A percentile compares a stretch with the other conserved stretches of the same genome.
phyloP scores from a whole-genome alignment of 495 filamentous ascomycete species.

The Penicillium manginii region DNA sequence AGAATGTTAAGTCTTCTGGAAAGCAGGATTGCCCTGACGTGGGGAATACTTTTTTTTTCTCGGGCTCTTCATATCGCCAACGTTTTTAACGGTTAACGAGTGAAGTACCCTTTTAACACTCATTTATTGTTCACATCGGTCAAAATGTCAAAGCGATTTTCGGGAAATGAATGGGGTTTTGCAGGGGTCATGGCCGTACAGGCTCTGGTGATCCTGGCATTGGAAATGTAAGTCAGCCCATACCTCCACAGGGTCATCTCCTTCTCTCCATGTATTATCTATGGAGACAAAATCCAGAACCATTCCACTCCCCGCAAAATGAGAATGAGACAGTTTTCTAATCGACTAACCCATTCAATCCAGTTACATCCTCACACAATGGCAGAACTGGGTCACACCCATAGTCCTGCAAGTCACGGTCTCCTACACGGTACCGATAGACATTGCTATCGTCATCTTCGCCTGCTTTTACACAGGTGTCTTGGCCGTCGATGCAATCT shows the following conservation, averaged over 20 bases:
- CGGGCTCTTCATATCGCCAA: background rate
- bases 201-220: constrained; percentile 13
- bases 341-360: background rate
- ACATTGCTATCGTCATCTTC: constrained; percentile 25
- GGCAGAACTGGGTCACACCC: constrained; percentile 24
- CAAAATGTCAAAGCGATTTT: background rate
- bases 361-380: constrained; percentile 25
- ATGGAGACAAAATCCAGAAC: background rate
- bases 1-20: background rate
- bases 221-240: constrained; percentile 16
- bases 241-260: too few relatives aligned
- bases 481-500: constrained; percentile 24
- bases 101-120: background rate
- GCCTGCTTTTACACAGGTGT: constrained; percentile 20
- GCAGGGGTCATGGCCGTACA: constrained; percentile 18
- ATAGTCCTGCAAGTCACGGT: constrained; percentile 21
- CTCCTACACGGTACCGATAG: constrained; percentile 22
- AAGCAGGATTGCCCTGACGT: background rate
- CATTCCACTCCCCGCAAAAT: background rate
- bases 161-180: constrained; percentile 20
- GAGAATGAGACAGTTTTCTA: background rate
- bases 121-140: background rate
- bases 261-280: too few relatives aligned
- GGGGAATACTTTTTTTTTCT: background rate
- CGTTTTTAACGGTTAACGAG: background rate